Conservation (phyloP, 2,329 filamentous ascomycete species). For the Xylariaceae sp. region DNA sequence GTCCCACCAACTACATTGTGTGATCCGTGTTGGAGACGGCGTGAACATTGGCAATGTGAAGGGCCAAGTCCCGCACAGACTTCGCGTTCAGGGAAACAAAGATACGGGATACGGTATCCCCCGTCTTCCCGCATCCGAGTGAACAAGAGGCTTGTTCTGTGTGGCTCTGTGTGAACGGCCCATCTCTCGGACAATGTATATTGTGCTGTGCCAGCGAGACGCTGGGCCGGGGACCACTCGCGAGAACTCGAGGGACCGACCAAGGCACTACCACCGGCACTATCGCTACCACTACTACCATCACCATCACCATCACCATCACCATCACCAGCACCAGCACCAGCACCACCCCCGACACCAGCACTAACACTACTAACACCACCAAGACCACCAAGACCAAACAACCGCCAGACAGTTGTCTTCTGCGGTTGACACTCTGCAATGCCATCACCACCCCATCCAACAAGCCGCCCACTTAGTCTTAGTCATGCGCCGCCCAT, state of each 20-base stretch:
- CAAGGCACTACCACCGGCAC: too few species aligned
- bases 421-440: slow-evolving; percentile 28
- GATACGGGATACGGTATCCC: neutral
- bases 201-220: slow-evolving; percentile 11
- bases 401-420: slow-evolving; percentile 19
- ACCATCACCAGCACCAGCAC: slow-evolving; percentile 15
- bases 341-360: neutral
- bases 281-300: too few species aligned
- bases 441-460: slow-evolving; percentile 22
- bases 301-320: too few species aligned
- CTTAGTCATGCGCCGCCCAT: slow-evolving; percentile 16
- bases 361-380: slow-evolving; percentile 16
- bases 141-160: neutral
- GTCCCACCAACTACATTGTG: slow-evolving; percentile 22
- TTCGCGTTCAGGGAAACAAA: slow-evolving; percentile 26
- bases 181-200: slow-evolving; percentile 18
- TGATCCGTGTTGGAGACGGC: slow-evolving; percentile 23
- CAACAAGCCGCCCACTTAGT: slow-evolving; percentile 4
- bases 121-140: slow-evolving; percentile 27
- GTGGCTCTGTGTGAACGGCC: slow-evolving; percentile 22
- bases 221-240: slow-evolving; percentile 19
- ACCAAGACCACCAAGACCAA: neutral
- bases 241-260: slow-evolving; percentile 19
- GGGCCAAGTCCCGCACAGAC: slow-evolving; percentile 30
- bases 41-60: slow-evolving; percentile 15